Evolutionary conservation across 2,329 filamentous ascomycete species (phyloP).

Genomic region (Verticillium zaregamsianum): DNA sequence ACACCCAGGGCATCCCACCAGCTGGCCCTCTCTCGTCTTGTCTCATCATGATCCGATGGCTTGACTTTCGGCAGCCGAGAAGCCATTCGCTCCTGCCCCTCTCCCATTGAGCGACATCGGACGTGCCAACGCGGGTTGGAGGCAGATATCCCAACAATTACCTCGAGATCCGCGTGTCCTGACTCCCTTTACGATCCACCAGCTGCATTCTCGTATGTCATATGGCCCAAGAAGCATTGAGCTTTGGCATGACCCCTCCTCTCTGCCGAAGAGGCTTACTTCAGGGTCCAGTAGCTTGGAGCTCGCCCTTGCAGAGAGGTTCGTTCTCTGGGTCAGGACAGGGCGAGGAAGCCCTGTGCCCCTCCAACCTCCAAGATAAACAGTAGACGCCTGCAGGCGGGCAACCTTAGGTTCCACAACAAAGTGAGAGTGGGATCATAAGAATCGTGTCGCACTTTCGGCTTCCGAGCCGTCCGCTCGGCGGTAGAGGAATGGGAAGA

Average conservation of each 20-base stretch:
- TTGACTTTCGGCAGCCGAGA: not conserved
- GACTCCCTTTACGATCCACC: not conserved
- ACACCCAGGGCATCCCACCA: not conserved
- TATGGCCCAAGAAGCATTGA: not conserved
- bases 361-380: not conserved
- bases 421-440: not conserved
- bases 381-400: not conserved
- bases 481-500: not conserved
- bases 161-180: not conserved
- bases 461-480: not conserved
- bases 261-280: not conserved
- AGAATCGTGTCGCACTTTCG: not conserved
- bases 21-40: not conserved
- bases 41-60: slow-evolving; percentile 1
- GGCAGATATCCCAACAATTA: not conserved
- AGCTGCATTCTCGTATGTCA: not conserved
- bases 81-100: not conserved
- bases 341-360: not conserved
- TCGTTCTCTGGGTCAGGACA: not conserved
- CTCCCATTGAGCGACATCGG: not conserved
- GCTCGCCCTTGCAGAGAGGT: not conserved
- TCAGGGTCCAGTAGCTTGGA: not conserved
- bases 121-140: not conserved
- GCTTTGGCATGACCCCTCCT: not conserved
- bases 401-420: not conserved